Conservation (phyloP, 2,329 filamentous ascomycete species). For the Penicillium thymicola region DNA sequence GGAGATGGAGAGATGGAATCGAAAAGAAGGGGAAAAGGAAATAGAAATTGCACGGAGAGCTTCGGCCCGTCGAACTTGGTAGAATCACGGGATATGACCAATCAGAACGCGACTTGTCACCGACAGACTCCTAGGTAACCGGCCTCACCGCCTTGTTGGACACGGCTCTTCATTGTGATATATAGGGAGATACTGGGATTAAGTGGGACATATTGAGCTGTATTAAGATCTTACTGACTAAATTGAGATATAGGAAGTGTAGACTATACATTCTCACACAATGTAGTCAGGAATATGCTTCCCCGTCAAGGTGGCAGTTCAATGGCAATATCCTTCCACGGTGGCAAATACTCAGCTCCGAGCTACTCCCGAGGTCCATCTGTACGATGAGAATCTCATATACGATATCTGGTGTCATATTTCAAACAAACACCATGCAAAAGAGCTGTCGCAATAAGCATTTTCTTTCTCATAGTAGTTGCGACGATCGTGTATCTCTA, state of each 20-base stretch:
- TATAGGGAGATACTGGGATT: not conserved
- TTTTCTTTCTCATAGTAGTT: not conserved
- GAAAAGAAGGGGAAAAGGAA: slow-evolving; percentile 25
- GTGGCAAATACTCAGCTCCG: not conserved
- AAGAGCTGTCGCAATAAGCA: not conserved
- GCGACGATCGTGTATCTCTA: not conserved
- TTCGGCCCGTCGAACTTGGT: slow-evolving; percentile 40
- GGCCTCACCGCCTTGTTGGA: slow-evolving; percentile 12
- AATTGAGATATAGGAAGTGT: not conserved
- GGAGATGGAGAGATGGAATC: slow-evolving; percentile 18
- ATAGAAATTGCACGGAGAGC: slow-evolving; percentile 36
- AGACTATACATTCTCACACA: not conserved
- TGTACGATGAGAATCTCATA: not conserved
- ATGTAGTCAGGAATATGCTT: not conserved
- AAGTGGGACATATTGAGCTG: not conserved
- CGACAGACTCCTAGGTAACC: slow-evolving; percentile 14
- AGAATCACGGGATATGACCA: slow-evolving; percentile 29
- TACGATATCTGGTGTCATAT: not conserved
- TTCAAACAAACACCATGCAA: not conserved
- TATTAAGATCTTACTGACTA: not conserved
- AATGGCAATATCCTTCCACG: not conserved
- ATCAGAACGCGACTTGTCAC: slow-evolving; percentile 12
- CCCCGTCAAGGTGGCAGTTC: not conserved
- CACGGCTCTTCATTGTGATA: not conserved
- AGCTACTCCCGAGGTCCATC: not conserved